Evolutionary conservation across 768 basidiomycete species (phyloP).

Genomic region (Lactarius tabidus): DNA sequence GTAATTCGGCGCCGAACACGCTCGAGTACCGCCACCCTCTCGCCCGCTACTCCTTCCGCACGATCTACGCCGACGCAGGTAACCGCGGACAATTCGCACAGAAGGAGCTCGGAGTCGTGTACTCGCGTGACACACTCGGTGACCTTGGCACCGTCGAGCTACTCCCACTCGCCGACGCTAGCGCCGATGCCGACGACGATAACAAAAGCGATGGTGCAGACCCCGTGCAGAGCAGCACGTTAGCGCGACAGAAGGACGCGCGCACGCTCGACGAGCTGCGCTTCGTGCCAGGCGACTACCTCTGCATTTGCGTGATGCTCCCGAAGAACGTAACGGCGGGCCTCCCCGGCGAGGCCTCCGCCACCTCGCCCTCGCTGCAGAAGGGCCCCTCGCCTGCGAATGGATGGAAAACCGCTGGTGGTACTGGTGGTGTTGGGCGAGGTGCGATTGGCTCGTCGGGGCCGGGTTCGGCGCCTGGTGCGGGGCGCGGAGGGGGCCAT

Average conservation of each 20-base stretch:
- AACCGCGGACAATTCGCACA: conserved; percentile 67
- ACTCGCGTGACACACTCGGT: conserved; percentile 80
- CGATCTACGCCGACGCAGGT: conserved; percentile 70
- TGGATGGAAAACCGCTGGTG: conserved; percentile 33
- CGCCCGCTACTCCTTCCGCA: conserved; percentile 75
- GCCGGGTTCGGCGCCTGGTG: conserved; percentile 34
- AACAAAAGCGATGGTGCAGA: neutral
- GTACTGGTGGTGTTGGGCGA: conserved; percentile 34
- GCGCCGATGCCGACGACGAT: conserved; percentile 24
- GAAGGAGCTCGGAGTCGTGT: conserved; percentile 79
- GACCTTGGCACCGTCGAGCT: conserved; percentile 66
- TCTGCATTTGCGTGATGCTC: conserved; percentile 68
- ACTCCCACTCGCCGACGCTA: conserved; percentile 48
- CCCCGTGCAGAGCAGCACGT: conserved; percentile 17
- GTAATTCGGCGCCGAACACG: conserved; percentile 62
- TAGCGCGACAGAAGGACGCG: conserved; percentile 41
- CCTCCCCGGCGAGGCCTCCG: conserved; percentile 40
- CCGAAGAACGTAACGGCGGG: conserved; percentile 53
- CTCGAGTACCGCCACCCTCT: conserved; percentile 78
- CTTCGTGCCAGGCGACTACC: conserved; percentile 77
- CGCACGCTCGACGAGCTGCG: conserved; percentile 74
- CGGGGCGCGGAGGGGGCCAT: conserved; percentile 58
- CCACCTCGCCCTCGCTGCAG: conserved; percentile 31
- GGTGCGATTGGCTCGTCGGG: conserved; percentile 45
- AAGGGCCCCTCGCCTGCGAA: conserved; percentile 41